Conservation (phyloP, 1,284 basidiomycete species). For the Thelephora terrestris region DNA sequence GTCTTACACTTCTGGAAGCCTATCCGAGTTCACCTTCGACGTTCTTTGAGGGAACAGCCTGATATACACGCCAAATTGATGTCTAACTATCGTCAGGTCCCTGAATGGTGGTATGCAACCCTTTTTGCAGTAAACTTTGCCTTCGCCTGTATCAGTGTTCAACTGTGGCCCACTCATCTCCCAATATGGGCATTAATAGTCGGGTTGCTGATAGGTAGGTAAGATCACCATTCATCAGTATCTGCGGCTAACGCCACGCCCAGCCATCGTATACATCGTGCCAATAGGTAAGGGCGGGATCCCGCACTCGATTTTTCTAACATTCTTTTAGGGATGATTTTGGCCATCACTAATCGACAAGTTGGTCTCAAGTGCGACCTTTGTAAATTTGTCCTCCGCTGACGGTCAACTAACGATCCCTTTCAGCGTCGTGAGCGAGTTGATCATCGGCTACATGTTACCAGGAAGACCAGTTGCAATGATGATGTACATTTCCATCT, state of each 20-base stretch:
- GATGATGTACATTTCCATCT: slow-evolving; percentile 28
- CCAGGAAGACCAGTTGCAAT: slow-evolving; percentile 37
- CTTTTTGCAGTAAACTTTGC: slow-evolving; percentile 34
- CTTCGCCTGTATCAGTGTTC: slow-evolving; percentile 56
- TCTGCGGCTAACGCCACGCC: neutral
- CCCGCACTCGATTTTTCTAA: slow-evolving; percentile 13
- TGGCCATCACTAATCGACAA: slow-evolving; percentile 42
- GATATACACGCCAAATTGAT: slow-evolving; percentile 82
- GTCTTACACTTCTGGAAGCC: slow-evolving; percentile 71
- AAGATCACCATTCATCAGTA: neutral
- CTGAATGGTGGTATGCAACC: slow-evolving; percentile 26
- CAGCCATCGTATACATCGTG: slow-evolving; percentile 33
- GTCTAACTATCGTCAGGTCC: slow-evolving; percentile 24
- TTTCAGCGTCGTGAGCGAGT: slow-evolving; percentile 34
- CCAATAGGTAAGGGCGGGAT: slow-evolving; percentile 26
- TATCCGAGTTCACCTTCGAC: slow-evolving; percentile 52
- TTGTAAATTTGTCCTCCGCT: neutral
- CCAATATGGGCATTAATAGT: slow-evolving; percentile 50
- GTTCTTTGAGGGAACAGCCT: slow-evolving; percentile 58
- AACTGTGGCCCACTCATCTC: slow-evolving; percentile 56
- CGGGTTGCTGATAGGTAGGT: slow-evolving; percentile 26
- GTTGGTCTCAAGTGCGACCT: slow-evolving; percentile 31
- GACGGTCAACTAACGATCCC: neutral
- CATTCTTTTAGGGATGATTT: slow-evolving; percentile 33
- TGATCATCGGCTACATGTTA: slow-evolving; percentile 37